These are phyloP conservation scores for Cucurbita maxima DNA, from an alignment of 306 rosid species.

Conservation along the genomic window DNA sequence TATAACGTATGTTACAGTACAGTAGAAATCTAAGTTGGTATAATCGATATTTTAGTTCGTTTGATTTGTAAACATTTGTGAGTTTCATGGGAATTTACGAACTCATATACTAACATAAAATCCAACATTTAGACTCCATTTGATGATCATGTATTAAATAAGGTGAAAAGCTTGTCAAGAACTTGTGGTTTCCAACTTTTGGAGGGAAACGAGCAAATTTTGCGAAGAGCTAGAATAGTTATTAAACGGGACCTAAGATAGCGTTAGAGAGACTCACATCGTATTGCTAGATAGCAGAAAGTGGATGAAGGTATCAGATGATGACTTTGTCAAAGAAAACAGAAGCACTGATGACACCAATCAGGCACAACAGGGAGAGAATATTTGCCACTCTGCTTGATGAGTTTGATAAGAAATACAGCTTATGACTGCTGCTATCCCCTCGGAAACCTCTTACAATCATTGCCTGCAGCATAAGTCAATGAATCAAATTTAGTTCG, in stretches of 20 bases:
- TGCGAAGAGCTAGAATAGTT: too few species aligned
- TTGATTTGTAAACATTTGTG: background rate
- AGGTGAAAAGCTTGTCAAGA: too few species aligned
- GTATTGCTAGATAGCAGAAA: background rate
- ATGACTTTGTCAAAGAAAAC: conserved; percentile 6
- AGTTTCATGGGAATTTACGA: background rate
- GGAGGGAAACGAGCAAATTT: too few species aligned
- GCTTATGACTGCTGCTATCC: conserved; percentile 46
- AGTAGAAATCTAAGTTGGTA: background rate
- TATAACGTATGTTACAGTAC: background rate
- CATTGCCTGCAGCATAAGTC: conserved; percentile 58
- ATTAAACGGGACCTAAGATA: too few species aligned
- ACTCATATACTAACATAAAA: too few species aligned
- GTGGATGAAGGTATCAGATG: background rate
- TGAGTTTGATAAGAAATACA: conserved; percentile 61
- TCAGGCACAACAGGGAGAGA: conserved; percentile 43
- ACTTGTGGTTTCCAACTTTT: too few species aligned
- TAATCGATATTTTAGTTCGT: background rate
- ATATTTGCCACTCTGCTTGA: conserved; percentile 48
- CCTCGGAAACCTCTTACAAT: conserved; percentile 93
- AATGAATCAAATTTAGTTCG: background rate
- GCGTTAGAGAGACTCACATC: background rate
- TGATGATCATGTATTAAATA: too few species aligned
- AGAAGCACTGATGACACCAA: conserved; percentile 45
- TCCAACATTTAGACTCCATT: too few species aligned